Conservation (phyloP, 352 stramenopile genomes). For the Aphanomyces cochlioides region DNA sequence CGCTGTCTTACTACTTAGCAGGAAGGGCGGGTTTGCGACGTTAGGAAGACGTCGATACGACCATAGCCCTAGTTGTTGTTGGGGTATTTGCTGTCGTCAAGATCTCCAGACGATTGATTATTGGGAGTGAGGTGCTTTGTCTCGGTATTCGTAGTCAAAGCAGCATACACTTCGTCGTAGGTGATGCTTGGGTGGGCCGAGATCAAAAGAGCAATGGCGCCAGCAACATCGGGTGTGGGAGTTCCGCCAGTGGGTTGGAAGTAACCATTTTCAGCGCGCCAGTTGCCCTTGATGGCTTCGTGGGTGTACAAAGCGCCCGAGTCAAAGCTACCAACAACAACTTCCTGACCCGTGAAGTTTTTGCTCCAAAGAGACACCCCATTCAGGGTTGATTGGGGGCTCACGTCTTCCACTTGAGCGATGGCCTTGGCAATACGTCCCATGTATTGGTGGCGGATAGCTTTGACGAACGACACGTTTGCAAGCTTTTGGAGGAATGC, state of each 20-base stretch:
- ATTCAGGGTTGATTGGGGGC: neutral
- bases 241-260: constrained; percentile 38
- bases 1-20: too few species aligned
- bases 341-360: constrained; percentile 11
- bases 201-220: constrained; percentile 34
- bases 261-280: constrained; percentile 40
- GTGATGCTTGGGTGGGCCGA: constrained; percentile 34
- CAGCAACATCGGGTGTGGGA: constrained; percentile 36
- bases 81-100: constrained; percentile 33
- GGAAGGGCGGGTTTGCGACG: neutral
- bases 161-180: constrained; percentile 30
- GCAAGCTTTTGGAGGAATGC: constrained; percentile 15
- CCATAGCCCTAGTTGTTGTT: too few species aligned
- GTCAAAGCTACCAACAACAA: constrained; percentile 13
- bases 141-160: constrained; percentile 28
- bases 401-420: neutral
- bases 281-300: constrained; percentile 30
- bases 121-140: constrained; percentile 14
- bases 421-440: neutral
- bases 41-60: constrained; percentile 36
- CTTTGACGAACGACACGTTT: constrained; percentile 18
- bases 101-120: constrained; percentile 31
- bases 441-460: constrained; percentile 16
- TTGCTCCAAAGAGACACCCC: constrained; percentile 22
- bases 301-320: too few species aligned